Conservation (phyloP, 2,329 filamentous ascomycete species). For the Parafenestella ontariensis region DNA sequence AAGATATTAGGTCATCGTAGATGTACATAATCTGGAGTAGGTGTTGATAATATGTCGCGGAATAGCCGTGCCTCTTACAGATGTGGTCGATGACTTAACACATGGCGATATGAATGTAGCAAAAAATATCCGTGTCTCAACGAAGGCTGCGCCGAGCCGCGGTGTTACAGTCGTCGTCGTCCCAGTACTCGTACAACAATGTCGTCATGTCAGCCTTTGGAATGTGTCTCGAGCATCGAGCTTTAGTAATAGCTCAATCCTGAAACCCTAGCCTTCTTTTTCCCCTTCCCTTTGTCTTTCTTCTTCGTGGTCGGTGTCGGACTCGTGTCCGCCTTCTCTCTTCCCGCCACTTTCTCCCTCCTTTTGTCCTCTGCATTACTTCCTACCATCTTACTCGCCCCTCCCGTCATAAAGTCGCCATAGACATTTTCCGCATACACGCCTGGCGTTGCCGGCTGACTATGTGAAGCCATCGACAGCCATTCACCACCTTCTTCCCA, state of each 20-base stretch:
- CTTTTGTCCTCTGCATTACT: constrained; percentile 10
- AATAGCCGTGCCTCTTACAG: not conserved
- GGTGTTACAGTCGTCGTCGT: not conserved
- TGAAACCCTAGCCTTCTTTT: constrained; percentile 34
- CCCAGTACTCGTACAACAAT: constrained; percentile 6
- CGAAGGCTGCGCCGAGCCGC: not conserved
- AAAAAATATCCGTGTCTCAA: not conserved
- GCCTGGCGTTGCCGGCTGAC: constrained; percentile 27
- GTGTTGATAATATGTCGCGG: not conserved
- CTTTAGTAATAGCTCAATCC: constrained; percentile 40
- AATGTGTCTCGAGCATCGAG: not conserved
- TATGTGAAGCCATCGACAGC: constrained; percentile 24
- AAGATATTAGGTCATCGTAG: not conserved
- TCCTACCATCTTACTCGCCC: constrained; percentile 20
- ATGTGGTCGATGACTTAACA: not conserved
- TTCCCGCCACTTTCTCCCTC: constrained; percentile 16
- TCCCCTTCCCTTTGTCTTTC: constrained; percentile 28
- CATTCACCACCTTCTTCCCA: constrained; percentile 38
- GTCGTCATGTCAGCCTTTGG: not conserved
- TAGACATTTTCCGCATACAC: constrained; percentile 20
- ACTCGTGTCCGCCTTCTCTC: constrained; percentile 18
- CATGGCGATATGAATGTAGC: not conserved
- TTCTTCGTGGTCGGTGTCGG: constrained; percentile 23
- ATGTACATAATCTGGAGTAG: not conserved
- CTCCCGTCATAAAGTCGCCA: constrained; percentile 27